A percentile compares a stretch with the other conserved stretches of the same genome.
These are phyloP conservation scores for Syzygium oleosum DNA, from an alignment of 345 rosid species.

Conservation along the genomic window DNA sequence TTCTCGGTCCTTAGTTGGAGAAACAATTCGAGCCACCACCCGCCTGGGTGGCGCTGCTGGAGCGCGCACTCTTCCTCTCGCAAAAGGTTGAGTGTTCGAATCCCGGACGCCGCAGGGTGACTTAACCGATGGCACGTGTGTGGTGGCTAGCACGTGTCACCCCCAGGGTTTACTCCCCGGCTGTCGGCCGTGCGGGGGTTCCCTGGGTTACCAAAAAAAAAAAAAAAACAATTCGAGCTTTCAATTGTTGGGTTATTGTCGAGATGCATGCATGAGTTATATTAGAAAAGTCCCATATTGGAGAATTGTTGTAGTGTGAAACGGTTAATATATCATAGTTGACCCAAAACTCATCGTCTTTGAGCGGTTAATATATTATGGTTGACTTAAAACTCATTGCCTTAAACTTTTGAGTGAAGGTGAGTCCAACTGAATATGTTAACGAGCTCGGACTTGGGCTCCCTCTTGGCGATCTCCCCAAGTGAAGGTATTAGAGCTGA, in stretches of 20 bases:
- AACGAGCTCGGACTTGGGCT: not conserved
- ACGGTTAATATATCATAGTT: not conserved
- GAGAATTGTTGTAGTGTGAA: not conserved
- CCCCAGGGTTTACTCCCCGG: too few relatives aligned
- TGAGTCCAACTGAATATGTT: not conserved
- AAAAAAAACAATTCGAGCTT: not conserved
- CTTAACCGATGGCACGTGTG: too few relatives aligned
- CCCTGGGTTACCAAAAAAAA: too few relatives aligned
- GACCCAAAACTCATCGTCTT: not conserved
- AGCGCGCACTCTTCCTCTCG: too few relatives aligned
- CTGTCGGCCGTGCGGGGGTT: too few relatives aligned
- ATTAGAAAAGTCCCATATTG: not conserved
- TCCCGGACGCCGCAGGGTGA: too few relatives aligned
- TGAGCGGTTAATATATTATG: not conserved
- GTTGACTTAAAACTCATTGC: not conserved
- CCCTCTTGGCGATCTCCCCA: not conserved
- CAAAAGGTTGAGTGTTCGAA: too few relatives aligned
- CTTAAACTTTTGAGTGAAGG: not conserved
- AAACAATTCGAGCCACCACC: not conserved
- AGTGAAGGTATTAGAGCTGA: not conserved
- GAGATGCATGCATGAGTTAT: too few relatives aligned
- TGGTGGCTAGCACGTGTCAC: too few relatives aligned
- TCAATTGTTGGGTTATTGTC: not conserved
- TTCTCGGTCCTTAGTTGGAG: not conserved
- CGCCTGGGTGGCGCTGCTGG: too few relatives aligned